These are phyloP conservation scores for Pholiota molesta DNA, from an alignment of 768 basidiomycete genomes.

Conservation along the genomic window DNA sequence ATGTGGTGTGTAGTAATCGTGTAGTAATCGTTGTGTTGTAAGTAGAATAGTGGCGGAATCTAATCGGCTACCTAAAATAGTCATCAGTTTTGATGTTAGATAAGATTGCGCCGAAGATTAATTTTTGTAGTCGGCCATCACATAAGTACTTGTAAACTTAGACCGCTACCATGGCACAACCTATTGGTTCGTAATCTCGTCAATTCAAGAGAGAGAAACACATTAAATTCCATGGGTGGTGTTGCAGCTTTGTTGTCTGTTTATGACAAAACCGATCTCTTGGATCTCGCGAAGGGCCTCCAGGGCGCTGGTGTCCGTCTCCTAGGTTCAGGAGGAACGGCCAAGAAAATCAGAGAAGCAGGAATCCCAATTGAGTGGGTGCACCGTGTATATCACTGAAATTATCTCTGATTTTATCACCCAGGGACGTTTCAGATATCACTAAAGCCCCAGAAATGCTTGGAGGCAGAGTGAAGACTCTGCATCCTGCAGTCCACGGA, in stretches of 20 bases:
- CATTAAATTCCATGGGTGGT: slow-evolving; percentile 3
- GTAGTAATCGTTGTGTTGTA: no score
- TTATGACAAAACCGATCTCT: slow-evolving; percentile 91
- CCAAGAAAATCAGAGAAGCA: slow-evolving; percentile 95
- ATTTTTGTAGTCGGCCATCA: not conserved
- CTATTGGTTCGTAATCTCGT: slow-evolving; percentile 25
- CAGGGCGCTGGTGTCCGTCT: slow-evolving; percentile 81
- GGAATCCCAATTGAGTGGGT: slow-evolving; percentile 89
- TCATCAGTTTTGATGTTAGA: not conserved
- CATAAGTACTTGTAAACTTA: not conserved
- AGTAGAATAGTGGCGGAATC: not conserved
- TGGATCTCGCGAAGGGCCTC: slow-evolving; percentile 89
- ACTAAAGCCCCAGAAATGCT: slow-evolving; percentile 99
- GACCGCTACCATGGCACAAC: slow-evolving; percentile 28
- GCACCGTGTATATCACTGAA: not conserved
- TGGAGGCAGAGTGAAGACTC: slow-evolving; percentile 96
- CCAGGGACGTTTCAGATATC: slow-evolving; percentile 94
- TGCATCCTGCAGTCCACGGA: slow-evolving; percentile 97
- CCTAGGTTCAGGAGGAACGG: slow-evolving; percentile 95
- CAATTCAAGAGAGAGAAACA: not conserved
- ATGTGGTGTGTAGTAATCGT: no score
- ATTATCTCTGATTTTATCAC: not conserved
- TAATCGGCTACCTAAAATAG: not conserved
- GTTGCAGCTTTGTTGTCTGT: slow-evolving; percentile 85
- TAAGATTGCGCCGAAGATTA: not conserved